Percentiles rank a stretch among this genome's conserved stretches.
phyloP scores from a whole-genome alignment of 345 rosid species.

The Corymbia maculata region DNA sequence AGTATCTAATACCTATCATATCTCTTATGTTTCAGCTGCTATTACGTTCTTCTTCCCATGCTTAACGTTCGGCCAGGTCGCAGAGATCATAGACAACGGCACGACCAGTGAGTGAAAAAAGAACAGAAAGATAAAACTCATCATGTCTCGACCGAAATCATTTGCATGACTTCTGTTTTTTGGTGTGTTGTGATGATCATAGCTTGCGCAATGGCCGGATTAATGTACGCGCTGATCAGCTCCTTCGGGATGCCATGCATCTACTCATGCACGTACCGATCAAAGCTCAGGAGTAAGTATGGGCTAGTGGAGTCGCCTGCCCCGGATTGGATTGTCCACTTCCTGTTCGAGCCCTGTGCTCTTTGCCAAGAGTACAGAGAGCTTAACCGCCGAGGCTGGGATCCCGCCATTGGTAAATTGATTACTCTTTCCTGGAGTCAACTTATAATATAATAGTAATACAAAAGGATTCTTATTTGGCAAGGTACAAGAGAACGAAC shows the following conservation, averaged over 20 bases:
- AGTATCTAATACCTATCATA: not conserved
- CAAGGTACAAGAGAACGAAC: not conserved
- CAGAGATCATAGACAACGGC: conserved; percentile 58
- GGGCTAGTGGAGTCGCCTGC: conserved; percentile 54
- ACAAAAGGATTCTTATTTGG: too few species aligned
- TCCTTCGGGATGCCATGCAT: conserved; percentile 36
- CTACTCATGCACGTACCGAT: conserved; percentile 51
- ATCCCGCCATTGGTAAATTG: conserved; percentile 48
- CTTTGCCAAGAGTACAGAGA: conserved; percentile 76
- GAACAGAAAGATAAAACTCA: not conserved
- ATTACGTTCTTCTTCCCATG: conserved; percentile 37
- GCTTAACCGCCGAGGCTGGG: conserved; percentile 54
- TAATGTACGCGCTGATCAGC: conserved; percentile 27
- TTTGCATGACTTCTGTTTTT: not conserved
- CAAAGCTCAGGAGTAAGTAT: conserved; percentile 49
- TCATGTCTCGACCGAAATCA: not conserved
- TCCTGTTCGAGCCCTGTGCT: conserved; percentile 54
- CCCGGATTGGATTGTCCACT: conserved; percentile 58
- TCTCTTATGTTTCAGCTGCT: conserved; percentile 24
- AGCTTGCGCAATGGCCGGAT: conserved; percentile 48
- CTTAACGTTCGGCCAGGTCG: conserved; percentile 50
- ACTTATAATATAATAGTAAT: not conserved
- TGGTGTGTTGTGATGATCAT: not conserved
- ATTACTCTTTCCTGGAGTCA: not conserved
- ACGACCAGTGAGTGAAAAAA: conserved; percentile 17